Evolutionary conservation across 441 rosid genomes (phyloP), one percentile per base, ranked within the genome.

Genomic region (Gossypium trilobum): DNA sequence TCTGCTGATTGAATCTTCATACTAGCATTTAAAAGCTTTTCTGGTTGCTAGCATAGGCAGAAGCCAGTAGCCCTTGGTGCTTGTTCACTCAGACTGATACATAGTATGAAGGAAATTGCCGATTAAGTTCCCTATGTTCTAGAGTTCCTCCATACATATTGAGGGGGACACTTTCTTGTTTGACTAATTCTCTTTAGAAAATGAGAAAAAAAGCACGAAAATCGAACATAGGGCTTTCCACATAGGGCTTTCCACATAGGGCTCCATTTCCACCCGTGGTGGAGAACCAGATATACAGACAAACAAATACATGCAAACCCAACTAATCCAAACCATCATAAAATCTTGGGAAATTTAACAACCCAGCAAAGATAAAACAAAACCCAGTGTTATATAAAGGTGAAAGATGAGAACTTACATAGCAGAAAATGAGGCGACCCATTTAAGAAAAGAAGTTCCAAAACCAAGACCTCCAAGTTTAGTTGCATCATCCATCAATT

Each of bases 401-500:
- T 3, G 5, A 17, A 29, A 13, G 36, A 6, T 9, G 42, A 52
- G 14, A n/a, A 72, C 87, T 79, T 52, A 89, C 95, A 89, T 91
- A 6, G 95, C 95, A 61, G 97, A 79, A 69, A 86, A 85, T 39
- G 90, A 88, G 71, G 95, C 85, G 20, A 87, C 71, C 89, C 95
- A 87, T 84, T 85, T 80, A 81, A 91, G 86, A 56, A 89, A 88
- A 71, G 89, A 80, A 69, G 92, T 86, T 17, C 89, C 97, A 16
- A 89, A 86, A 1, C 81, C 91, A 23, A 84, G 71, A 13, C 93
- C 90, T 57, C 88, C 91, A 9, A 88, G 87, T 75, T 58, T 82
- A 8, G 84, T 11, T 5, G 87, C 86, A 74, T 85, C 88, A 29
- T 3, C 75, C 23, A 85, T 11, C 17, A 91, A 84, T 68, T 79